phyloP scores from a whole-genome alignment of 768 basidiomycete genomes.

The Galerina marginata region DNA sequence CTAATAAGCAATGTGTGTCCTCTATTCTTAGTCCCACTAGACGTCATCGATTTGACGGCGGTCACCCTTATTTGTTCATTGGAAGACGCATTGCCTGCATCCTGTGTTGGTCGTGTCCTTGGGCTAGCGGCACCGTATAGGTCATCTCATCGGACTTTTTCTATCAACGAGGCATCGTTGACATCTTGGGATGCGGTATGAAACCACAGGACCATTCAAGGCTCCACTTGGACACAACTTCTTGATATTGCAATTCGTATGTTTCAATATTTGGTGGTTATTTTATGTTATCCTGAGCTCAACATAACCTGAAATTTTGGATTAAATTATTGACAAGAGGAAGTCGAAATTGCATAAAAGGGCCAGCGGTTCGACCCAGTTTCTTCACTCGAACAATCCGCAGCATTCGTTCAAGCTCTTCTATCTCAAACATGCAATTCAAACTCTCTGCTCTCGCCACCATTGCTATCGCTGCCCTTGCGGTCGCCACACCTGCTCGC shows the following conservation, averaged over 20 bases:
- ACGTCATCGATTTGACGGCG: constrained; percentile 12
- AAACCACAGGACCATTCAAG: neutral
- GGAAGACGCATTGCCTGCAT: neutral
- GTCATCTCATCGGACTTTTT: constrained; percentile 1
- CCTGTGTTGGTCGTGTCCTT: neutral
- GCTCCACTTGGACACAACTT: constrained; percentile 18
- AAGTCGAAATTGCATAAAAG: constrained; percentile 14
- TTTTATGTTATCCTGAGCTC: neutral
- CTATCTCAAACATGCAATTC: constrained; percentile 23
- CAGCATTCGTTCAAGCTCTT: constrained; percentile 18
- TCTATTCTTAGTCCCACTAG: constrained; percentile 5
- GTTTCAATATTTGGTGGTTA: neutral
- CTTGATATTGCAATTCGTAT: neutral
- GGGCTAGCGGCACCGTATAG: neutral
- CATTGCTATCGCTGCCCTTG: constrained; percentile 27
- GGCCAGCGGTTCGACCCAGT: constrained; percentile 3
- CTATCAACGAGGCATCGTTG: constrained; percentile 4
- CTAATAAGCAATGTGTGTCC: neutral
- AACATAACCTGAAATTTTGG: neutral
- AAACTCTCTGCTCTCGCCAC: constrained; percentile 23
- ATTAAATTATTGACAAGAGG: neutral
- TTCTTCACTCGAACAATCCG: constrained; percentile 21
- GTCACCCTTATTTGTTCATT: constrained; percentile 1
- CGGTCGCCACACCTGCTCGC: constrained; percentile 12
- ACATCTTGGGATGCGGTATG: neutral